A percentile compares a stretch with the other conserved stretches of the same genome.
Evolutionary conservation across 352 stramenopile species (phyloP).

Genomic region (Globisporangium acanthophoron): DNA sequence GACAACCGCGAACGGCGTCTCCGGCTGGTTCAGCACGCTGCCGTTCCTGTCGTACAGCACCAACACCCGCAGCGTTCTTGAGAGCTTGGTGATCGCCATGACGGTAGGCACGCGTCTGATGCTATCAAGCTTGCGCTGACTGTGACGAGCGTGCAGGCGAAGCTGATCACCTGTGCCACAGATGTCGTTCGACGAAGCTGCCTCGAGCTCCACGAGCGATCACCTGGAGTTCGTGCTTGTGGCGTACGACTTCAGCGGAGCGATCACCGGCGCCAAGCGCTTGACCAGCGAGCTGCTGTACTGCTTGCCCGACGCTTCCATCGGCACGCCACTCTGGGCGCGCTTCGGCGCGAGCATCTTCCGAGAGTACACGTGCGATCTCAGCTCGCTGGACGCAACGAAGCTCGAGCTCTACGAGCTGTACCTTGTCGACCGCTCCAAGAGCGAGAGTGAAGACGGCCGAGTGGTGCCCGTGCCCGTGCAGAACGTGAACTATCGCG

Average conservation of each 20-base stretch:
- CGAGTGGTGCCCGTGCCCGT: constrained; percentile 86
- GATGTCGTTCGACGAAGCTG: constrained; percentile 77
- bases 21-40: constrained; percentile 69
- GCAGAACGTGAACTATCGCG: constrained; percentile 77
- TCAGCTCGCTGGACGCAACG: constrained; percentile 36
- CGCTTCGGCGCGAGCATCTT: constrained; percentile 68
- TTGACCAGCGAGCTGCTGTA: constrained; percentile 81
- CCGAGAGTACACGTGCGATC: constrained; percentile 62
- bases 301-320: constrained; percentile 29
- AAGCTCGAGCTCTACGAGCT: constrained; percentile 86
- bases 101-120: constrained; percentile 22
- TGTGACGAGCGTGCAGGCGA: too few relatives aligned
- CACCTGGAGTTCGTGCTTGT: constrained; percentile 82
- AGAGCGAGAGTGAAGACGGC: constrained; percentile 28
- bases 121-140: too few relatives aligned
- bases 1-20: constrained; percentile 37
- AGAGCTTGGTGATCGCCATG: constrained; percentile 71
- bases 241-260: constrained; percentile 87
- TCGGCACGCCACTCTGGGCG: constrained; percentile 53
- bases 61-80: constrained; percentile 45
- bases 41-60: constrained; percentile 88
- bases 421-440: constrained; percentile 85
- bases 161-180: constrained; percentile 11
- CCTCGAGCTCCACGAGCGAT: constrained; percentile 39
- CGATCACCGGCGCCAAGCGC: constrained; percentile 64